Evolutionary conservation across 768 basidiomycete species (phyloP).

Genomic region (Serendipita sp.): DNA sequence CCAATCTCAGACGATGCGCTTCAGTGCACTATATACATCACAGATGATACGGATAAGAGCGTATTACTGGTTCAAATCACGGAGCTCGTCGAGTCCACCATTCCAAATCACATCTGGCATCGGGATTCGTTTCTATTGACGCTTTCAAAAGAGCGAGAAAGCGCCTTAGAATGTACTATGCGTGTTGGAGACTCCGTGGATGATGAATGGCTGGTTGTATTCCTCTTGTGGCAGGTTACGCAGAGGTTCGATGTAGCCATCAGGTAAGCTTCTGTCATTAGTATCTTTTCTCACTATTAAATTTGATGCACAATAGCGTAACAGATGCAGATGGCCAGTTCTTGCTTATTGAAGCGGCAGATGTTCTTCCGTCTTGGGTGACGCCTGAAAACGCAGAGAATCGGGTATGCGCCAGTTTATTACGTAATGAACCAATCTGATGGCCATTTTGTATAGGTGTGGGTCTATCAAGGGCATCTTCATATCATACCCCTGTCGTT

Average conservation of each 20-base stretch:
- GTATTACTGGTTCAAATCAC: slow-evolving; percentile 55
- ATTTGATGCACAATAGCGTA: slow-evolving; percentile 26
- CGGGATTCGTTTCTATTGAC: slow-evolving; percentile 65
- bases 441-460: slow-evolving; percentile 44
- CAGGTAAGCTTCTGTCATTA: slow-evolving; percentile 33
- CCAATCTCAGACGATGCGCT: slow-evolving; percentile 77
- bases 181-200: slow-evolving; percentile 93
- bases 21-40: slow-evolving; percentile 40
- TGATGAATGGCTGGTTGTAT: slow-evolving; percentile 93
- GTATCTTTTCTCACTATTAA: neutral
- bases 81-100: slow-evolving; percentile 33
- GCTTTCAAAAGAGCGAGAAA: neutral
- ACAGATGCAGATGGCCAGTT: slow-evolving; percentile 93
- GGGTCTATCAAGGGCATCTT: slow-evolving; percentile 69
- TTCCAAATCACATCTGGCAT: slow-evolving; percentile 57
- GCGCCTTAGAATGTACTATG: slow-evolving; percentile 59
- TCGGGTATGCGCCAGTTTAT: slow-evolving; percentile 45
- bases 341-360: slow-evolving; percentile 89
- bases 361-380: slow-evolving; percentile 76
- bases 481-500: slow-evolving; percentile 77
- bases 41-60: slow-evolving; percentile 42
- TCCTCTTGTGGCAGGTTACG: slow-evolving; percentile 67
- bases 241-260: slow-evolving; percentile 64
- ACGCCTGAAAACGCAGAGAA: slow-evolving; percentile 83
- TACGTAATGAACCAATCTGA: slow-evolving; percentile 6